Evolutionary conservation across 1,139 yeast genomes (phyloP).

Genomic region (Candida neerlandica): DNA sequence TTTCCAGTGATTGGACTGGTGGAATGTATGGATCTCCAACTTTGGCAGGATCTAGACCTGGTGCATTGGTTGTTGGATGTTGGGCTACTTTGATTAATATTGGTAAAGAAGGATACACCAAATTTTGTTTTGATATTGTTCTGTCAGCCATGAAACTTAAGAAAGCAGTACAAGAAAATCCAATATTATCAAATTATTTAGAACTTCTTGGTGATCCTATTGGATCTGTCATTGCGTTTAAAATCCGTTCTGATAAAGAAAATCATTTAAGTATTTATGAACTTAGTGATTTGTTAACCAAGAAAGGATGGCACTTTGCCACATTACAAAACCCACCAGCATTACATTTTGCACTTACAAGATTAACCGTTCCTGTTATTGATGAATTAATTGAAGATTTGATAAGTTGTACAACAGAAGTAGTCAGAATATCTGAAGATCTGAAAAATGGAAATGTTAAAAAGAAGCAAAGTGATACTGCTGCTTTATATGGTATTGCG

Average conservation of each 20-base stretch:
- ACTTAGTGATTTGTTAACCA: conserved; percentile 66
- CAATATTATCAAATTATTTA: conserved; percentile 44
- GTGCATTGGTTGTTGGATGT: conserved; percentile 94
- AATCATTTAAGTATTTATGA: conserved; percentile 64
- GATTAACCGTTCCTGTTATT: conserved; percentile 63
- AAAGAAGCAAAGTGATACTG: conserved; percentile 55
- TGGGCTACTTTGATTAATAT: conserved; percentile 89
- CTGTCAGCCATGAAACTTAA: conserved; percentile 62
- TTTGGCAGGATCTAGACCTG: conserved; percentile 95
- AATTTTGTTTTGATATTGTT: conserved; percentile 69
- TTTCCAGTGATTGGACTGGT: conserved; percentile 86
- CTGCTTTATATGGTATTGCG: conserved; percentile 93
- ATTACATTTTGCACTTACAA: conserved; percentile 84
- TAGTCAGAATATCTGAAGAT: conserved; percentile 33
- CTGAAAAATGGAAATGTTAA: conserved; percentile 30
- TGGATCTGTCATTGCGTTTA: conserved; percentile 79
- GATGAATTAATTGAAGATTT: conserved; percentile 65
- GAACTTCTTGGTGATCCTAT: conserved; percentile 82
- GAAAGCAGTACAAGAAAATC: conserved; percentile 41
- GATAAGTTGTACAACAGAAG: conserved; percentile 46
- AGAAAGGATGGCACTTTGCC: conserved; percentile 87
- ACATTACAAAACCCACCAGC: conserved; percentile 90
- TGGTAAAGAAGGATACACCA: conserved; percentile 77
- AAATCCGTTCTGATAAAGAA: conserved; percentile 36
- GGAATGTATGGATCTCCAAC: conserved; percentile 97